Base-by-base conservation (phyloP, 1,284 basidiomycete species). In the Pyrrhoderma noxium region DNA sequence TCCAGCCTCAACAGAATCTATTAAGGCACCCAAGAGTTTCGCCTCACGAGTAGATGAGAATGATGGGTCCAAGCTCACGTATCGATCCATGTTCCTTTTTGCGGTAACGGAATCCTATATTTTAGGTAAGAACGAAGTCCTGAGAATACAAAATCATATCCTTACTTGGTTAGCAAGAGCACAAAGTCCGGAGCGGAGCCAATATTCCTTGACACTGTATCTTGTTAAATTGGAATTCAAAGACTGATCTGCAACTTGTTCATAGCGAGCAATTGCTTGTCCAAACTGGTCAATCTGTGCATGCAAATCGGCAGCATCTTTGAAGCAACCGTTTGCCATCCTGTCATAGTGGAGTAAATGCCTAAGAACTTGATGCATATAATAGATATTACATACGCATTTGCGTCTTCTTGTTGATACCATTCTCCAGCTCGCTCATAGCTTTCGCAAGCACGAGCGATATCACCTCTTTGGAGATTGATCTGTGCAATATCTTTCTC, bases 161-260 rank as follows among this genome's bases (percentile, higher is more conserved):
- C 82, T 61, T 68, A 94, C 93, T 55, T 78, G 79, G 76, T 90
- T 87, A 16, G 93, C 95, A 51, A 98, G 75, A 37, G 89, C 89
- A 65, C 95, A 99, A 22, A 99, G 70, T 31, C 82, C 83, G 2
- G 93, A 80, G 60, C 85, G 80, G 41, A 99, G 75, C 85, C 93
- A 98, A 66, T 96, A 97, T 63, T 99, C 95, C 71, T 98, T 99
- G 60, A 98, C 95, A 57, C 89, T 93, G 72, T 97, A 99, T 68
- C 93, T 93, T n/a, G 96, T 99, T 60, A 99, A 71, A 16, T 86
- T 76, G 47, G 88, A 93, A 2, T 74, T 74, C 45, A 99, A 72
- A 14, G 88, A 91, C 67, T 89, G 85, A 57, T 88, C 78, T 1
- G 94, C 96, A 42, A 99, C 93, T 61, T 89, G 83, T 63, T 92